Conservation (phyloP, 305 asterid species). For the Solanum hybrid region DNA sequence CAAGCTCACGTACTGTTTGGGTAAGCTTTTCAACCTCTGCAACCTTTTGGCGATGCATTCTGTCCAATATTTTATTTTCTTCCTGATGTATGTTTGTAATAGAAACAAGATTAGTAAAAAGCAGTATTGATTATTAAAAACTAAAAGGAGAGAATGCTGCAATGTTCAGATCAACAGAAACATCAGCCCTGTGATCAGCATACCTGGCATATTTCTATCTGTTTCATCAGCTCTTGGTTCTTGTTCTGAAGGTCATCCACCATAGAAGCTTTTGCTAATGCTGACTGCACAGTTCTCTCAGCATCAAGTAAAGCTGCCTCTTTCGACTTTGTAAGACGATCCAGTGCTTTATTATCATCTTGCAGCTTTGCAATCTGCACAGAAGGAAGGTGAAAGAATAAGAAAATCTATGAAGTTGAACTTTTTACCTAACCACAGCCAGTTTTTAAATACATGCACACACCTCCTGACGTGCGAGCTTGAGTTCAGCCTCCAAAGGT, state of each 20-base stretch:
- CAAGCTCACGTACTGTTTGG: conserved; percentile 97
- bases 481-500: conserved; percentile 96
- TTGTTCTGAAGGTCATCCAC: conserved; percentile 98
- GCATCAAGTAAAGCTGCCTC: conserved; percentile 98
- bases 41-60: conserved; percentile 93
- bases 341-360: conserved; percentile 96
- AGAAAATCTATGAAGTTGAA: background rate
- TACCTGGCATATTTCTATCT: conserved; percentile 99
- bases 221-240: conserved; percentile 97
- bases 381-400: conserved; percentile 13
- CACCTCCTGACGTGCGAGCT: conserved; percentile 96
- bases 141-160: background rate
- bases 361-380: conserved; percentile 83
- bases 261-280: conserved; percentile 96
- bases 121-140: background rate
- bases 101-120: background rate
- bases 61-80: conserved; percentile 93
- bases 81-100: conserved; percentile 41
- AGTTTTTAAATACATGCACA: conserved; percentile 10
- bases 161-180: background rate
- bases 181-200: background rate
- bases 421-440: conserved; percentile 10
- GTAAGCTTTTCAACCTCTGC: conserved; percentile 99
- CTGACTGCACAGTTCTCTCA: conserved; percentile 91
- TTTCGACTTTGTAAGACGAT: conserved; percentile 92